phyloP scores from a whole-genome alignment of 1,139 yeast species.

The Yamadazyma dendronema region DNA sequence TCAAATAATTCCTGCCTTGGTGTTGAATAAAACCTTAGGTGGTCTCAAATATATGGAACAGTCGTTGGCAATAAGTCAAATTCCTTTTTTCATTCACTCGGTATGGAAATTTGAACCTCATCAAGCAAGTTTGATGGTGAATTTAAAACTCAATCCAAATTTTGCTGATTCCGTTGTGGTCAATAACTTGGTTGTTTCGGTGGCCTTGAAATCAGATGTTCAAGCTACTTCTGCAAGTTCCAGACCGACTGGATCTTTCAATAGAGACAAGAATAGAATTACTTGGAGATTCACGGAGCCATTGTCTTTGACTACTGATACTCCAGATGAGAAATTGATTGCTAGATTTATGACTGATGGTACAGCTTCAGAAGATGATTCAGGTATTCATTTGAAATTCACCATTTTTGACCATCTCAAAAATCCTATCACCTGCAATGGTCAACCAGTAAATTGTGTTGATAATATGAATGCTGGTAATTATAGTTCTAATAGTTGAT shows the following conservation, averaged over 20 bases:
- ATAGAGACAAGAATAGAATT: conserved; percentile 77
- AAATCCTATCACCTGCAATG: conserved; percentile 10
- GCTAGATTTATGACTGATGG: conserved; percentile 71
- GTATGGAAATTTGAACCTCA: conserved; percentile 85
- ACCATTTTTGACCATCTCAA: conserved; percentile 28
- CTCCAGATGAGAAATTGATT: conserved; percentile 56
- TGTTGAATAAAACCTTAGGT: conserved; percentile 61
- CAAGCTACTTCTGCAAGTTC: conserved; percentile 74
- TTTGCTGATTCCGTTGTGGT: conserved; percentile 43
- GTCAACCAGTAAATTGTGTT: conserved; percentile 12
- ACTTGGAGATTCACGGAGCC: conserved; percentile 73
- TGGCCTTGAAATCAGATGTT: conserved; percentile 44
- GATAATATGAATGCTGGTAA: conserved; percentile 18
- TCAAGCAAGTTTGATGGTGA: conserved; percentile 82
- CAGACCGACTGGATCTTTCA: conserved; percentile 87
- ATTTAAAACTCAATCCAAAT: conserved; percentile 58
- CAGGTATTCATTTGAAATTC: conserved; percentile 72
- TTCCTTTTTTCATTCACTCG: conserved; percentile 76
- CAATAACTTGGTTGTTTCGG: conserved; percentile 67
- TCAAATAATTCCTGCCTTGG: conserved; percentile 33
- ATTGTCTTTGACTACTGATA: conserved; percentile 33
- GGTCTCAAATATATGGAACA: conserved; percentile 63
- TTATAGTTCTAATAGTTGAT: conserved; percentile 13
- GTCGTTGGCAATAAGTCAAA: conserved; percentile 34
- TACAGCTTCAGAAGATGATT: conserved; percentile 59